phyloP scores from a whole-genome alignment of 495 filamentous ascomycete genomes.

The Pyronema omphalodes region DNA sequence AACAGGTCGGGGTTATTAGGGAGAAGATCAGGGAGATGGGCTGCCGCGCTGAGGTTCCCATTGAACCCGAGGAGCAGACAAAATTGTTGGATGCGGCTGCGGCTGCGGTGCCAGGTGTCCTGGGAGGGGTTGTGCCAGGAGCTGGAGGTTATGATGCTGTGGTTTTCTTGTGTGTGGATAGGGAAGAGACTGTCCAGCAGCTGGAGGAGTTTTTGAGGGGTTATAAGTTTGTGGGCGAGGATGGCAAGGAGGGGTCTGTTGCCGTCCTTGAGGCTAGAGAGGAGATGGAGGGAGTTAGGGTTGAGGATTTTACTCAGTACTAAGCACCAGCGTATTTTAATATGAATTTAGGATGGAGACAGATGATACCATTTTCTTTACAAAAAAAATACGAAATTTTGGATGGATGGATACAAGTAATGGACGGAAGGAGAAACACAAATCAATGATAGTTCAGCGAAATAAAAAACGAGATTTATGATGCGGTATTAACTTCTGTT shows the following conservation, averaged over 20 bases:
- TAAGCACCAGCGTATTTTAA: too few species aligned
- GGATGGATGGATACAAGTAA: too few species aligned
- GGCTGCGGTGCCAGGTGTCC: constrained; percentile 52
- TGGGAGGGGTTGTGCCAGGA: constrained; percentile 83
- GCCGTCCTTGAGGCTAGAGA: constrained; percentile 63
- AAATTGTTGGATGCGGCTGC: constrained; percentile 55
- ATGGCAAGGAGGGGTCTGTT: constrained; percentile 46
- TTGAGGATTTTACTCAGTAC: constrained; percentile 34
- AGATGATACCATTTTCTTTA: too few species aligned
- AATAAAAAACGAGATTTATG: too few species aligned
- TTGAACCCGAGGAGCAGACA: constrained; percentile 78
- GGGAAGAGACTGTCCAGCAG: constrained; percentile 38
- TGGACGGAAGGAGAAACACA: too few species aligned
- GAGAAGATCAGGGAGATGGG: constrained; percentile 59
- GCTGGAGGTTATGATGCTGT: constrained; percentile 91
- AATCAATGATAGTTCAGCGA: too few species aligned
- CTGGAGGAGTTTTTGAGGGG: constrained; percentile 42
- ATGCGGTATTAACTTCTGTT: too few species aligned
- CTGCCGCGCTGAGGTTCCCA: constrained; percentile 51
- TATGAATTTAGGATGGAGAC: too few species aligned
- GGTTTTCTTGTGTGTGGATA: constrained; percentile 59
- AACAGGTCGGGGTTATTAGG: constrained; percentile 27
- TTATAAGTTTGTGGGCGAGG: constrained; percentile 35
- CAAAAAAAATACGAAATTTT: too few species aligned
- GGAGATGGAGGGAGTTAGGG: constrained; percentile 66